Evolutionary conservation across 345 rosid genomes (phyloP).

Genomic region (Iberis pinnata): DNA sequence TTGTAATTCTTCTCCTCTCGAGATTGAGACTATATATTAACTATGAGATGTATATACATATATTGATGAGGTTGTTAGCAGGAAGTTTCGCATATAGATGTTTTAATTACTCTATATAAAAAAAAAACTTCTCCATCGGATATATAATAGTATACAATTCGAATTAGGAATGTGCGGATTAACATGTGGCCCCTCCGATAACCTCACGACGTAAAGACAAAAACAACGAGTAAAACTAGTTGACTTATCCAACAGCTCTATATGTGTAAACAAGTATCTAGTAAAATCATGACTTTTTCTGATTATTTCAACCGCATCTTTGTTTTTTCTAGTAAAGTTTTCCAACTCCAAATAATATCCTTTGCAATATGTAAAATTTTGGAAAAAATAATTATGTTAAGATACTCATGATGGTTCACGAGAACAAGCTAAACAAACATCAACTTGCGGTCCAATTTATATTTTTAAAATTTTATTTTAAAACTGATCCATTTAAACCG

Average conservation of each 20-base stretch:
- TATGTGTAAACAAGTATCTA: not conserved
- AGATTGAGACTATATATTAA: not conserved
- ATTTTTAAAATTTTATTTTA: too few relatives aligned
- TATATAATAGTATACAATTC: not conserved
- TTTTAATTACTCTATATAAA: slow-evolving; percentile 9
- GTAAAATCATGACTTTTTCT: too few relatives aligned
- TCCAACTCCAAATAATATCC: too few relatives aligned
- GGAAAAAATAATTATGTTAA: too few relatives aligned
- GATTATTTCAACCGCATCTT: too few relatives aligned
- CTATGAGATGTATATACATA: not conserved
- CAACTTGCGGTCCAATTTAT: too few relatives aligned
- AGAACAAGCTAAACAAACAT: too few relatives aligned
- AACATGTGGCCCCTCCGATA: slow-evolving; percentile 6
- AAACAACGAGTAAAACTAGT: slow-evolving; percentile 16
- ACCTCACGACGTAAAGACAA: slow-evolving; percentile 5
- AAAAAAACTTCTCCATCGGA: not conserved
- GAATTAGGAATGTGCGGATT: slow-evolving; percentile 18
- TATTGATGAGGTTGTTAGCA: not conserved
- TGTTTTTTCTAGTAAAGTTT: too few relatives aligned
- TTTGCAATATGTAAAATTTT: too few relatives aligned
- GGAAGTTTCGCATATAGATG: slow-evolving; percentile 21
- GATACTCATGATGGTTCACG: too few relatives aligned
- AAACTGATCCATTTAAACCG: too few relatives aligned
- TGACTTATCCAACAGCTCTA: slow-evolving; percentile 22
- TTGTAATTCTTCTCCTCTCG: not conserved